Percentiles rank a stretch among this genome's conserved stretches.
phyloP scores from a whole-genome alignment of 176 grass and related monocot genomes.

The Aegilops umbellulata region DNA sequence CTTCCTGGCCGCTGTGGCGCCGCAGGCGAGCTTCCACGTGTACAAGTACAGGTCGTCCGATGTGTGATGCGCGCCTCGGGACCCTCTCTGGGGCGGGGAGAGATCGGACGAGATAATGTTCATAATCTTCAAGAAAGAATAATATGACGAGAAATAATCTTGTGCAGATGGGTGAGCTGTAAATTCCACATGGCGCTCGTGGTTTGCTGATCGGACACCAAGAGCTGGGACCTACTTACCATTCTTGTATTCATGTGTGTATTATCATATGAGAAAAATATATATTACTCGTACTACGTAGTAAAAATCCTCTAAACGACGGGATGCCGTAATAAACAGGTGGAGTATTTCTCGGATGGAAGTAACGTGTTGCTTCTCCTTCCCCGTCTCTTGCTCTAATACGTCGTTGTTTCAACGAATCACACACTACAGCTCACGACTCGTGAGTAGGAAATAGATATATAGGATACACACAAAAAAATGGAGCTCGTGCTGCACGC shows the following conservation, averaged over 20 bases:
- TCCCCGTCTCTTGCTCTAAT: slow-evolving; percentile 12
- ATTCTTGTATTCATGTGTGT: slow-evolving; percentile 23
- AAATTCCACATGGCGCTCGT: slow-evolving; percentile 23
- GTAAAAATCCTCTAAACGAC: not conserved
- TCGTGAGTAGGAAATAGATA: no score
- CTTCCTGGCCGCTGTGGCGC: slow-evolving; percentile 73
- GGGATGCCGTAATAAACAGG: not conserved
- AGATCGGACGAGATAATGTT: slow-evolving; percentile 45
- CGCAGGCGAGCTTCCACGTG: slow-evolving; percentile 59
- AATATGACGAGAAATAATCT: slow-evolving; percentile 25
- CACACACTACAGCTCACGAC: not conserved
- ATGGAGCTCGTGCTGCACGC: not conserved
- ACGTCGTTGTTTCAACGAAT: not conserved
- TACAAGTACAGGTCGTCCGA: slow-evolving; percentile 72
- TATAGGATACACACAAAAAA: not conserved
- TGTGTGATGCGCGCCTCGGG: slow-evolving; percentile 29
- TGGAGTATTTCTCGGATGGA: not conserved
- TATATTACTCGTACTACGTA: no score
- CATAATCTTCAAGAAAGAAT: slow-evolving; percentile 14
- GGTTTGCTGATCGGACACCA: not conserved
- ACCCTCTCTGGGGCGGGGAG: not conserved
- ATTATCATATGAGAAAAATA: not conserved
- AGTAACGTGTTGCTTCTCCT: not conserved
- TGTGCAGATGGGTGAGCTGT: slow-evolving; percentile 29
- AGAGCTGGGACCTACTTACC: not conserved